Percentiles rank a stretch among this genome's conserved stretches.
Conservation (phyloP, 805 yeast species). For the Komagataella mondaviorum region DNA sequence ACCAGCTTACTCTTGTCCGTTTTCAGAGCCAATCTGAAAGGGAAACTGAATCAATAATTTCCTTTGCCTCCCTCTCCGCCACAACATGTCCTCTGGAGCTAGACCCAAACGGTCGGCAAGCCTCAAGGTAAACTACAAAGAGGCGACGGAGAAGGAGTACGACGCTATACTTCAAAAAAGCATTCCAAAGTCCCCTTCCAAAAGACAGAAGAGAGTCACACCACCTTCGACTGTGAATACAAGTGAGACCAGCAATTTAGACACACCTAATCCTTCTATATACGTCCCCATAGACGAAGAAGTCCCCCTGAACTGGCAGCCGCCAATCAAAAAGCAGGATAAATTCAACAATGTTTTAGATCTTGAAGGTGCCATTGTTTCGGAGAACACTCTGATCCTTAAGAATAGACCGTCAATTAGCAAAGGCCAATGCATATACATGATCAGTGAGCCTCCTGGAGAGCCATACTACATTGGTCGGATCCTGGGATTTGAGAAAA, state of each 20-base stretch:
- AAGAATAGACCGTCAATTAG: conserved; percentile 22
- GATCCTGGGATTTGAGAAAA: conserved; percentile 55
- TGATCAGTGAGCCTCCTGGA: conserved; percentile 87
- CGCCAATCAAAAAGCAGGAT: conserved; percentile 21
- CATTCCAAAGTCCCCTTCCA: not conserved
- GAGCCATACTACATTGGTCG: conserved; percentile 89
- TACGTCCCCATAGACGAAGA: conserved; percentile 11
- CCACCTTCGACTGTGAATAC: not conserved
- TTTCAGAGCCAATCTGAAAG: not conserved
- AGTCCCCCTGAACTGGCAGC: conserved; percentile 39
- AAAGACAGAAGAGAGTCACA: not conserved
- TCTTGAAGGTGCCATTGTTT: conserved; percentile 26
- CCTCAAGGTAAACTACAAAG: conserved; percentile 18
- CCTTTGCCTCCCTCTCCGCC: not conserved
- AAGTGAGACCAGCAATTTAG: not conserved
- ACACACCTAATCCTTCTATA: not conserved
- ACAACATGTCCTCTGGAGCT: conserved; percentile 2
- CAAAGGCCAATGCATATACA: conserved; percentile 60
- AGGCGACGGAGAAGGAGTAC: conserved; percentile 11
- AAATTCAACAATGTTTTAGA: conserved; percentile 29
- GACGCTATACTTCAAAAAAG: conserved; percentile 1
- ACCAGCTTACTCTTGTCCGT: not conserved
- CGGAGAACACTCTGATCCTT: conserved; percentile 22
- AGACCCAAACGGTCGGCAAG: conserved; percentile 19
- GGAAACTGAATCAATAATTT: not conserved